Conservation (phyloP, 2,329 filamentous ascomycete genomes). For the Clarireedia sp. region DNA sequence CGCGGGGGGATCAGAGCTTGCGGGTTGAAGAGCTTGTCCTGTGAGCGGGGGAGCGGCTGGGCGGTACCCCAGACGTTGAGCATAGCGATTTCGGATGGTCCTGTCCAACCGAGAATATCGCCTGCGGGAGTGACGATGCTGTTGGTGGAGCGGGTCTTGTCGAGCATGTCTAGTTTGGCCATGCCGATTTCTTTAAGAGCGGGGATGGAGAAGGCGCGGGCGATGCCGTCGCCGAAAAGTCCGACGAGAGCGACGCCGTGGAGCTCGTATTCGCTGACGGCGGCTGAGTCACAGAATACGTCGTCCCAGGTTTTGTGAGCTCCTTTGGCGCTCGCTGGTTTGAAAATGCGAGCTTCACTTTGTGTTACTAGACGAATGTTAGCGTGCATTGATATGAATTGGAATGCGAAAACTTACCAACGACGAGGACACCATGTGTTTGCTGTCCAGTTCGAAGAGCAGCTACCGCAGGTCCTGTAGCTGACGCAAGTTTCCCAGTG, state of each 20-base stretch:
- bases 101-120: conserved; percentile 79
- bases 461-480: conserved; percentile 68
- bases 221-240: conserved; percentile 74
- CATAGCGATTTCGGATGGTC: conserved; percentile 76
- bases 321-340: conserved; percentile 77
- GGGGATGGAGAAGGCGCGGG: conserved; percentile 79
- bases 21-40: conserved; percentile 76
- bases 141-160: conserved; percentile 62
- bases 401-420: conserved; percentile 41
- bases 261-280: conserved; percentile 65
- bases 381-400: conserved; percentile 1
- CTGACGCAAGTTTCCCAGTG: conserved; percentile 65
- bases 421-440: conserved; percentile 73
- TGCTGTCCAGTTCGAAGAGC: conserved; percentile 66
- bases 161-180: conserved; percentile 59
- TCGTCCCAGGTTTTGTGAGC: conserved; percentile 86
- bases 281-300: conserved; percentile 69
- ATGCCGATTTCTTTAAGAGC: conserved; percentile 75
- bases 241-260: conserved; percentile 73
- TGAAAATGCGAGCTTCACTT: conserved; percentile 77
- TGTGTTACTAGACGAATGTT: conserved; percentile 41
- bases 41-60: conserved; percentile 48
- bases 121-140: conserved; percentile 69
- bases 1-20: conserved; percentile 65
- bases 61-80: conserved; percentile 81